These are phyloP conservation scores for Chondrus crispus DNA, from an alignment of 23 red algal species.

Conservation along the genomic window DNA sequence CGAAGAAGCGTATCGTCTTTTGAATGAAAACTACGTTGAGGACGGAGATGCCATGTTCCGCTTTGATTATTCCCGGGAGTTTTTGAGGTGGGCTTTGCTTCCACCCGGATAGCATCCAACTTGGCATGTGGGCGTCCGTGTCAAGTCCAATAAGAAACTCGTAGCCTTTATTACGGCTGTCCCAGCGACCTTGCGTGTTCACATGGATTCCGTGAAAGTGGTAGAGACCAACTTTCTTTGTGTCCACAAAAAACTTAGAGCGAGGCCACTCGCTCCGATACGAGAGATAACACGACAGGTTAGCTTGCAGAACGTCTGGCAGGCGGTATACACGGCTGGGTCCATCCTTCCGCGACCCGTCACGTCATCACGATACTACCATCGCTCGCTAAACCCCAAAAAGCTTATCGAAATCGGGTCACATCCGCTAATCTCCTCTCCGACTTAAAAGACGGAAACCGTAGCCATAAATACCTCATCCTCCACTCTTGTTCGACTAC, in stretches of 20 bases:
- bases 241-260: conserved; percentile 93
- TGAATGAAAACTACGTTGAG: conserved; percentile 97
- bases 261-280: conserved; percentile 92
- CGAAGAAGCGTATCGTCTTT: conserved; percentile 75
- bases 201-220: neutral
- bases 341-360: conserved; percentile 77
- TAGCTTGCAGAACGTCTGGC: conserved; percentile 63
- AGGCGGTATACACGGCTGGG: conserved; percentile 96
- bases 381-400: conserved; percentile 90
- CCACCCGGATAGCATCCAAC: conserved; percentile 83
- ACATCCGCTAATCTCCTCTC: no score
- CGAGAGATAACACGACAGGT: conserved; percentile 95
- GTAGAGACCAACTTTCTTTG: conserved; percentile 98
- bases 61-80: conserved; percentile 92
- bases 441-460: no score
- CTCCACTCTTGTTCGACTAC: no score
- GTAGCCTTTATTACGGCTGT: conserved; percentile 95
- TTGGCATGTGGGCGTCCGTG: conserved; percentile 95
- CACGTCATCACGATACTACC: conserved; percentile 76
- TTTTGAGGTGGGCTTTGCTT: conserved; percentile 92
- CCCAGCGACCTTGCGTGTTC: conserved; percentile 46
- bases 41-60: conserved; percentile 96
- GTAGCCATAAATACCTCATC: no score
- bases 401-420: conserved; percentile 95
- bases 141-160: conserved; percentile 65